phyloP scores from a whole-genome alignment of 2,329 filamentous ascomycete genomes.

The Colletotrichum higginsianum region DNA sequence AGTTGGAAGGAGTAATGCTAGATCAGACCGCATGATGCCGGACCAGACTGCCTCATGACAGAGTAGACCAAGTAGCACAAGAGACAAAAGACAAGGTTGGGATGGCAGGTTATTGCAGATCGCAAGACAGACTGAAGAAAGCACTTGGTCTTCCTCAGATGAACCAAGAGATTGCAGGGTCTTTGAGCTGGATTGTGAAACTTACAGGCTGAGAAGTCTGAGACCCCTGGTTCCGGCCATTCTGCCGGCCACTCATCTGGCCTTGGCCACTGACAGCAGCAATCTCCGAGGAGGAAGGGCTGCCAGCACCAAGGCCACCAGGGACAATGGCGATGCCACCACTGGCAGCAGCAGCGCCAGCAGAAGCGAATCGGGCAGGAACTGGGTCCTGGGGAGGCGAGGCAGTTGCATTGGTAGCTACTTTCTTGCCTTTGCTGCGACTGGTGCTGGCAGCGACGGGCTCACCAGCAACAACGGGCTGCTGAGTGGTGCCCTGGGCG shows the following conservation, averaged over 20 bases:
- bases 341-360: neutral
- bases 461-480: conserved; percentile 6
- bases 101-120: too few relatives aligned
- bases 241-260: neutral
- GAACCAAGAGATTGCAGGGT: too few relatives aligned
- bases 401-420: neutral
- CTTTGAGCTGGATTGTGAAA: too few relatives aligned
- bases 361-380: conserved; percentile 29
- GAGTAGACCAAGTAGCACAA: too few relatives aligned
- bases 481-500: neutral
- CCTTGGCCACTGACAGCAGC: neutral
- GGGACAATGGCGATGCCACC: conserved; percentile 25
- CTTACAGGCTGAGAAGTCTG: neutral
- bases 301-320: neutral
- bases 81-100: too few relatives aligned
- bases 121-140: neutral
- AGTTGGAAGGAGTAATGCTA: neutral
- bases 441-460: conserved; percentile 4
- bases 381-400: conserved; percentile 3
- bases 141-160: too few relatives aligned
- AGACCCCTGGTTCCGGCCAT: neutral
- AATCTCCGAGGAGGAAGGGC: neutral
- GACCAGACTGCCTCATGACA: too few relatives aligned
- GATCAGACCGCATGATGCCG: too few relatives aligned
- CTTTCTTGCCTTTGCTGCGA: conserved; percentile 11